Base-by-base conservation (phyloP, 371 early-diverging fungal species). In the Zopfochytrium polystomum region DNA sequence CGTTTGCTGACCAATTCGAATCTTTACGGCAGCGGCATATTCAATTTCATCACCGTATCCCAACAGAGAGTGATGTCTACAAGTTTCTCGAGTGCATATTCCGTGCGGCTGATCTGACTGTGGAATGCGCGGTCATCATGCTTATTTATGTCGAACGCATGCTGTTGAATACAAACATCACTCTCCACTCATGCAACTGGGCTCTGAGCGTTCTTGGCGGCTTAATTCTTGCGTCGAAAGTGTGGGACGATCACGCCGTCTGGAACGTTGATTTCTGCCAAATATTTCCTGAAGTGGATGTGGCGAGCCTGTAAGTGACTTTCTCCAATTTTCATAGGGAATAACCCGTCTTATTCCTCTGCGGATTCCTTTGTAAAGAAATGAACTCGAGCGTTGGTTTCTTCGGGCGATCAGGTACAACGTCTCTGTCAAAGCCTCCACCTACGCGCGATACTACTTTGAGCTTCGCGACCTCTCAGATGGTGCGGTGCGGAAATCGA, bases 241-340 rank as follows among this genome's bases (percentile, higher is more conserved):
- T 90, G 0, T 91, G 90, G 92, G 92, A 91, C 63, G 92, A 91
- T 60, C 86, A 88, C 58, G 90, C 92, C 1, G 87, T 91, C 22
- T 91, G 87, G 80, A 91, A 91, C 66, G 77, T 81, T 3, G 92
- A 91, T 62, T 90, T 89, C 61, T 81, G 84, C 56, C 85, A 85
- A 60, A 85, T 90, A 25, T 90, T 89, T 56, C 87, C 89, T 0
- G 89, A 86, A 18, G 75, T 84, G 1, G 72, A 66, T 22, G 83
- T 87, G 26, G 61, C 62, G 27, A 81, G 85, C 58, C 67, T 85
- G 74, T 84, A 76, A 63, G 73, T 64, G 3, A n/a, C 3, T 26
- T 48, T 48, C 26, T 1, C 1, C 49, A 11, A 38, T 38, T 7
- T 38, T 38, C 38, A 38, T 38, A 18, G 18, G 11, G 11, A 18